phyloP scores from a whole-genome alignment of 139 green algal species.

The Tetradesmus obliquus region DNA sequence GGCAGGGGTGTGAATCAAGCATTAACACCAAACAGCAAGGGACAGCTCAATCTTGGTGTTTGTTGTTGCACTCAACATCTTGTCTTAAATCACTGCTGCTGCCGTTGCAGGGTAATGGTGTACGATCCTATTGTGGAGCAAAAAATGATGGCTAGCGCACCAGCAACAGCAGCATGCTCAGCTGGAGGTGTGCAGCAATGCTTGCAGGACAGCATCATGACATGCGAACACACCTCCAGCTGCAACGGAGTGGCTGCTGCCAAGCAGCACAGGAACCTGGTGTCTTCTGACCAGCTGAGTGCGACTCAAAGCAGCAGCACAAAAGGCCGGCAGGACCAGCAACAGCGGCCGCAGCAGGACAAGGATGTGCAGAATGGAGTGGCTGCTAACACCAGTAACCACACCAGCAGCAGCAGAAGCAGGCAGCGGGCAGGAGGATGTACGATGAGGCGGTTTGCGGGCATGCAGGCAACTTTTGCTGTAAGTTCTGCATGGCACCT shows the following conservation, averaged over 20 bases:
- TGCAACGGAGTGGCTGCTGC: background rate
- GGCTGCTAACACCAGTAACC: background rate
- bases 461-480: background rate
- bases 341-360: no score
- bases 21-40: no score
- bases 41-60: no score
- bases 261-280: background rate
- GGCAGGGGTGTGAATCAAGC: no score
- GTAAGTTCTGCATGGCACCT: background rate
- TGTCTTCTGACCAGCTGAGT: background rate
- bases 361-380: background rate
- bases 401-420: background rate
- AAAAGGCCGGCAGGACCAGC: background rate
- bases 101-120: background rate
- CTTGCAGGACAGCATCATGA: background rate
- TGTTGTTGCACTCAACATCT: no score
- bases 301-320: background rate
- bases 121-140: conserved; percentile 12
- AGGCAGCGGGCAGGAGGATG: background rate
- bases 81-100: background rate
- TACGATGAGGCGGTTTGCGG: background rate
- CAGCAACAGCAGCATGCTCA: background rate
- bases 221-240: background rate
- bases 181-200: background rate
- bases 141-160: background rate